Conservation (phyloP, 495 filamentous ascomycete genomes). For the Cudoniella acicularis region DNA sequence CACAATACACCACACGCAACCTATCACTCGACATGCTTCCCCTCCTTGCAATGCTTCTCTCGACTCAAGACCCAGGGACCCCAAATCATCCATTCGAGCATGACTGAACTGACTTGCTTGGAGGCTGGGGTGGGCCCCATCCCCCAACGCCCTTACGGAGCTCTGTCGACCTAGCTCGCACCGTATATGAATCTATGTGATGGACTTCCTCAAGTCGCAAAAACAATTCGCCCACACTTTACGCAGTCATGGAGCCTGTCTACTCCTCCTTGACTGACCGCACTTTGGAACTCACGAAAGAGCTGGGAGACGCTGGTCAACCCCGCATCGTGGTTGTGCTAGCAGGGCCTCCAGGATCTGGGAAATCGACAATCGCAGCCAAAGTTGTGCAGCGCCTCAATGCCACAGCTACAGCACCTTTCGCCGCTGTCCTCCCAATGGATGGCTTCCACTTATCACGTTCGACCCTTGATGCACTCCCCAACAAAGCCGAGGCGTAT, state of each 20-base stretch:
- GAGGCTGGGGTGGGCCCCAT: too few species aligned
- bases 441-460: constrained; percentile 42
- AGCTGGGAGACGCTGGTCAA: neutral
- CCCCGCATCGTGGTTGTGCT: neutral
- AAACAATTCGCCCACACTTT: neutral
- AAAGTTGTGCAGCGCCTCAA: constrained; percentile 29
- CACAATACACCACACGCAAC: too few species aligned
- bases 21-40: too few species aligned
- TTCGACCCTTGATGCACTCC: constrained; percentile 32
- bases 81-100: too few species aligned
- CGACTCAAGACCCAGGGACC: too few species aligned
- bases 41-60: too few species aligned
- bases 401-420: constrained; percentile 4
- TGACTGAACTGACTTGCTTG: too few species aligned
- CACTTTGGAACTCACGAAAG: constrained; percentile 1
- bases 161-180: neutral
- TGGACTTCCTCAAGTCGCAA: neutral
- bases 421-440: constrained; percentile 35
- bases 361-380: constrained; percentile 1
- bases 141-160: neutral
- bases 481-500: constrained; percentile 36
- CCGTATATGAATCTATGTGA: neutral
- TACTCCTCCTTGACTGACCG: constrained; percentile 19
- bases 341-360: neutral
- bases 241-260: constrained; percentile 16